Conservation (phyloP, 805 yeast species). For the Yarrowia hollandica region DNA sequence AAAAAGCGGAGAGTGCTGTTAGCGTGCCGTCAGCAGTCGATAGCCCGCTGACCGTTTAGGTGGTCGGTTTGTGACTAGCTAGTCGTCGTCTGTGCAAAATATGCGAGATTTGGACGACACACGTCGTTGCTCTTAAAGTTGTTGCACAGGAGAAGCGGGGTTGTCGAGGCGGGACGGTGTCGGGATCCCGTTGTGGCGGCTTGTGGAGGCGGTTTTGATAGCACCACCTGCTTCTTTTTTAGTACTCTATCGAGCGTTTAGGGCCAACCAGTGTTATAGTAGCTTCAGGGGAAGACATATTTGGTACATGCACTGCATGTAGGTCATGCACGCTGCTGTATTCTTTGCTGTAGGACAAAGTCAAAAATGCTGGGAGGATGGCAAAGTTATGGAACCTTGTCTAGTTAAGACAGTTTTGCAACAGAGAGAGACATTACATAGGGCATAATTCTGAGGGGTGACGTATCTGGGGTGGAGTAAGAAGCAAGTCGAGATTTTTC, state of each 20-base stretch:
- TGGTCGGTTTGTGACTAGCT: too few relatives aligned
- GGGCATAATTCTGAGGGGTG: too few relatives aligned
- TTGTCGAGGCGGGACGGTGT: too few relatives aligned
- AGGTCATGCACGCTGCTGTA: conserved; percentile 19
- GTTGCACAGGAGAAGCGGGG: too few relatives aligned
- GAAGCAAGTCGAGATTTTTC: too few relatives aligned
- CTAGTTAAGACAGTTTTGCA: background rate
- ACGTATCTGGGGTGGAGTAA: too few relatives aligned
- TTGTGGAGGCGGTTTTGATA: too few relatives aligned
- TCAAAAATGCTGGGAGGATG: background rate
- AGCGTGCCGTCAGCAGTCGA: too few relatives aligned
- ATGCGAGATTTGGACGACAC: background rate
- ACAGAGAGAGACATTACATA: background rate
- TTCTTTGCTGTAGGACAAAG: conserved; percentile 1
- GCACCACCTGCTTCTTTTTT: background rate
- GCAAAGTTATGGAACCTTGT: background rate
- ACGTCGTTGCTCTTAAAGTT: background rate
- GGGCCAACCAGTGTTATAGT: background rate
- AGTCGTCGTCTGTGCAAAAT: background rate
- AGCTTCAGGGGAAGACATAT: conserved; percentile 22
- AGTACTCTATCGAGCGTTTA: background rate
- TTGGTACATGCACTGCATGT: background rate
- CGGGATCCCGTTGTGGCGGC: too few relatives aligned
- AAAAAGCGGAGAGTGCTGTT: background rate
- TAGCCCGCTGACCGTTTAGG: too few relatives aligned